A percentile compares a stretch with the other conserved stretches of the same genome.
Evolutionary conservation across 352 stramenopile genomes (phyloP).

Genomic region (Globisporangium cylindrosporum): DNA sequence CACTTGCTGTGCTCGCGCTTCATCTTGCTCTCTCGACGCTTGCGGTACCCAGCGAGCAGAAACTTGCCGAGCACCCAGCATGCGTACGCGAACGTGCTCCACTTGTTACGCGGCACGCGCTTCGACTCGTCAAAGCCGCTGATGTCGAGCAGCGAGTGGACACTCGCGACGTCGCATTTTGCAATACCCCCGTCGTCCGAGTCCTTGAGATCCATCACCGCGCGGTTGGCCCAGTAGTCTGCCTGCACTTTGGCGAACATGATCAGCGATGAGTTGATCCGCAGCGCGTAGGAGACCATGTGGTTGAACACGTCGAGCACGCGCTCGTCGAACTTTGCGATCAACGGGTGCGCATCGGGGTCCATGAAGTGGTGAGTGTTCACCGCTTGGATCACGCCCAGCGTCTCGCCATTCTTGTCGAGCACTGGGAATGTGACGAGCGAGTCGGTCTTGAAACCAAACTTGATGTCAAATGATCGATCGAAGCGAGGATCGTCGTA

Average conservation of each 20-base stretch:
- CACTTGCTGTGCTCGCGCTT: conserved; percentile 12
- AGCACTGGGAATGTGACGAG: conserved; percentile 72
- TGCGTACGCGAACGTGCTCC: conserved; percentile 72
- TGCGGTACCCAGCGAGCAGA: conserved; percentile 28
- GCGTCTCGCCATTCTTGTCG: conserved; percentile 58
- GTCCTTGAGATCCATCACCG: conserved; percentile 27
- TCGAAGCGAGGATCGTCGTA: conserved; percentile 84
- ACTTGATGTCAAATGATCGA: conserved; percentile 73
- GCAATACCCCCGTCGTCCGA: conserved; percentile 27
- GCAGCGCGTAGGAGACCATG: conserved; percentile 54
- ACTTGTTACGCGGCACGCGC: conserved; percentile 61
- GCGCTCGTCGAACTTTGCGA: conserved; percentile 58
- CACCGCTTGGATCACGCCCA: conserved; percentile 64
- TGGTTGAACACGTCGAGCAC: conserved; percentile 63
- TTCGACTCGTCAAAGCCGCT: conserved; percentile 71
- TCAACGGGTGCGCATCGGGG: conserved; percentile 35
- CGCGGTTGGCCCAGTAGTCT: conserved; percentile 70
- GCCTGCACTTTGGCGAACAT: conserved; percentile 81
- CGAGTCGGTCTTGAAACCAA: conserved; percentile 81
- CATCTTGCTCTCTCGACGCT: conserved; percentile 17
- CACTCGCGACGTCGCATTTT: conserved; percentile 59
- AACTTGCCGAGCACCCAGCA: conserved; percentile 65
- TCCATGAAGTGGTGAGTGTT: conserved; percentile 56
- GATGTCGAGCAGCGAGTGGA: conserved; percentile 61
- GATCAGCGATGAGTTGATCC: conserved; percentile 74